Conservation (phyloP, 2,329 filamentous ascomycete genomes). For the Domatiomyces catenatus region DNA sequence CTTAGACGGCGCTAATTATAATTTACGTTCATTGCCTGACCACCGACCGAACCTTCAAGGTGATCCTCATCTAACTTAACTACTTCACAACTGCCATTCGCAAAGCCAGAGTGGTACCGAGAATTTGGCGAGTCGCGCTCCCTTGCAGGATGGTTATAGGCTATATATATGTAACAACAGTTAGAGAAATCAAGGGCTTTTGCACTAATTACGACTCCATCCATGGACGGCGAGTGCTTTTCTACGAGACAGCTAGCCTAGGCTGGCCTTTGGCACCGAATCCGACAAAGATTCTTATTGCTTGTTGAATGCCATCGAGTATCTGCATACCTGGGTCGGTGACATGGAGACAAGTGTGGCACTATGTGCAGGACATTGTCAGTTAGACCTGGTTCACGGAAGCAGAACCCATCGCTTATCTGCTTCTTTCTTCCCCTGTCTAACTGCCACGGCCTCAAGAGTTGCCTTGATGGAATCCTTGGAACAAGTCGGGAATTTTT, state of each 20-base stretch:
- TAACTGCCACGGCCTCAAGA: slow-evolving; percentile 48
- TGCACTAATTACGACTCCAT: too few relatives aligned
- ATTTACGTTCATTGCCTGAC: not conserved
- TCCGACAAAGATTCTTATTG: not conserved
- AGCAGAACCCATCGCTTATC: slow-evolving; percentile 49
- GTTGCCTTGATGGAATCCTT: slow-evolving; percentile 59
- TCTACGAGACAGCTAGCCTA: not conserved
- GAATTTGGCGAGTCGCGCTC: too few relatives aligned
- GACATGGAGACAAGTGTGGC: not conserved
- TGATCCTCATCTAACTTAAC: too few relatives aligned
- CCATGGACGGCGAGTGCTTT: too few relatives aligned
- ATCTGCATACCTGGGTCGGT: not conserved
- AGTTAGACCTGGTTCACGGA: not conserved
- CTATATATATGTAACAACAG: too few relatives aligned
- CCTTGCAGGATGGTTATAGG: too few relatives aligned
- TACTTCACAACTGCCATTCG: too few relatives aligned
- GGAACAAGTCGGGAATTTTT: slow-evolving; percentile 55
- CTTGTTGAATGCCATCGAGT: not conserved
- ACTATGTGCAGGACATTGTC: not conserved
- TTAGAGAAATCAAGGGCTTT: not conserved
- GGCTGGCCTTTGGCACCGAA: not conserved
- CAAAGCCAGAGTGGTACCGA: too few relatives aligned
- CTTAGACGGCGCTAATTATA: not conserved
- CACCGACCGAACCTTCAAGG: not conserved
- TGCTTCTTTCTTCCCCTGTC: slow-evolving; percentile 44